These are phyloP conservation scores for Chloranthus sessilifolius DNA, from an alignment of 164 flowering plant species.

Conservation along the genomic window DNA sequence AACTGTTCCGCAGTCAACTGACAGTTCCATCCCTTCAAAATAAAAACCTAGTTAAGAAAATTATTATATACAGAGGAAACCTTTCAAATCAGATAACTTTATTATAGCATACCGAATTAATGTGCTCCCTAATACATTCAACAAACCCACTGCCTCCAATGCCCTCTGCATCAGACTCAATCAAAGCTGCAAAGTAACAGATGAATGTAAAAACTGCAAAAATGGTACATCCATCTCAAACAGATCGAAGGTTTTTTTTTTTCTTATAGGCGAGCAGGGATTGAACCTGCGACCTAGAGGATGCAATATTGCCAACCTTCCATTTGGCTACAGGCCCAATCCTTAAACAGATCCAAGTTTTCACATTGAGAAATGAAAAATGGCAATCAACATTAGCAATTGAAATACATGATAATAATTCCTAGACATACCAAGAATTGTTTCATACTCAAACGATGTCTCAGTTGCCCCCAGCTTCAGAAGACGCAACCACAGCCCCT, in stretches of 20 bases:
- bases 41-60: constrained; percentile 1
- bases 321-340: too few relatives aligned
- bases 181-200: constrained; percentile 60
- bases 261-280: too few relatives aligned
- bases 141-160: constrained; percentile 99
- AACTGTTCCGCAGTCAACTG: constrained; percentile 95
- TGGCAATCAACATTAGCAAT: too few relatives aligned
- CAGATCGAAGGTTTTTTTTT: too few relatives aligned
- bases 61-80: constrained; percentile 1
- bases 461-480: constrained; percentile 91
- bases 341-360: too few relatives aligned
- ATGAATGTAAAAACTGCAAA: neutral
- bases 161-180: constrained; percentile 99
- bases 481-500: constrained; percentile 97
- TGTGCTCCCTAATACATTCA: constrained; percentile 97
- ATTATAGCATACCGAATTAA: constrained; percentile 57
- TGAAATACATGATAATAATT: neutral
- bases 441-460: constrained; percentile 96
- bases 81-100: constrained; percentile 1
- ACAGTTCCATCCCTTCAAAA: constrained; percentile 84
- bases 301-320: too few relatives aligned
- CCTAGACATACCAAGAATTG: constrained; percentile 73
- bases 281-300: too few relatives aligned
- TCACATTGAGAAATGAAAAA: constrained; percentile 2
- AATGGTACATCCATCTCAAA: too few relatives aligned